Conservation (phyloP, 805 yeast genomes). For the Pichia eremophila region DNA sequence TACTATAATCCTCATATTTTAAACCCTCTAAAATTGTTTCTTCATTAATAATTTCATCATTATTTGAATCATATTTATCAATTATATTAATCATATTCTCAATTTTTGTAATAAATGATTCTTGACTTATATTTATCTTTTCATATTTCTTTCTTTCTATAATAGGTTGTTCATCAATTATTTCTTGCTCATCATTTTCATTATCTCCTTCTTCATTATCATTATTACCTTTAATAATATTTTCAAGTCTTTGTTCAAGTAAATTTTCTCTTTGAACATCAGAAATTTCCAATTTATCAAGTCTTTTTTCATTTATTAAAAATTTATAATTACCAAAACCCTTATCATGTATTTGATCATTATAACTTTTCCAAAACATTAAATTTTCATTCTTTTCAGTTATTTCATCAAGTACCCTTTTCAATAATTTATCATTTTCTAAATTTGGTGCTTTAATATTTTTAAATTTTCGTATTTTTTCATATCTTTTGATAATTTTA, state of each 20-base stretch:
- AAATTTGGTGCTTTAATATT: conserved; percentile 3
- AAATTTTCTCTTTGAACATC: not conserved
- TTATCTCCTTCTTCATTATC: too few relatives aligned
- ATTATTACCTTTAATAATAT: not conserved
- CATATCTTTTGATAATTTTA: not conserved
- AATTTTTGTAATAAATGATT: conserved; percentile 8
- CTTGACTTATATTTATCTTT: conserved; percentile 9
- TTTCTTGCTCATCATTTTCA: too few relatives aligned
- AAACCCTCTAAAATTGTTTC: conserved; percentile 15
- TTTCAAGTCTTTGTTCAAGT: not conserved
- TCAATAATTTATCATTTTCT: conserved; percentile 6
- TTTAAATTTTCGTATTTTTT: conserved; percentile 2
- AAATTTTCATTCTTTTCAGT: not conserved
- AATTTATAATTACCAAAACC: not conserved
- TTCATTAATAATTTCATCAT: conserved; percentile 6
- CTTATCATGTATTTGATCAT: not conserved
- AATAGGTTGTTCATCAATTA: not conserved
- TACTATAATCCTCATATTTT: conserved; percentile 13
- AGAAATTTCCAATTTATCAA: conserved; percentile 1
- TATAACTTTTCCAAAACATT: conserved; percentile 5
- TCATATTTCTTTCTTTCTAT: not conserved
- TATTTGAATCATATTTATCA: not conserved
- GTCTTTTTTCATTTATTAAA: conserved; percentile 4
- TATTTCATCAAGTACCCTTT: conserved; percentile 4
- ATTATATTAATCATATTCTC: conserved; percentile 6